Base-by-base conservation (phyloP, 208 protist genomes). In the Jaenimonas drosophilae region DNA sequence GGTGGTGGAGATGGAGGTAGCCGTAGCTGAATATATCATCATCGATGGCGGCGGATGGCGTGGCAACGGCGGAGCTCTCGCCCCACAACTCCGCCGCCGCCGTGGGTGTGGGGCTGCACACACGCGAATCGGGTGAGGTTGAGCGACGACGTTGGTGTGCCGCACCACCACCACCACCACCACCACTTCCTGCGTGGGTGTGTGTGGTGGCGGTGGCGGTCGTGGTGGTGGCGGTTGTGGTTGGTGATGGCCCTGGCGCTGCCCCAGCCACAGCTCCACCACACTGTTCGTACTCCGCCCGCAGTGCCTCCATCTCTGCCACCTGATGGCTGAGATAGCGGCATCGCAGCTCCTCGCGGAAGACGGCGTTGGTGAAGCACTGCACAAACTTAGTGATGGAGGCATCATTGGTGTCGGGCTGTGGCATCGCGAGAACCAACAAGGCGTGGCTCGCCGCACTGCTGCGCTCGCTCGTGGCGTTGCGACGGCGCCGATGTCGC, bases 391-490 rank as follows among this genome's bases (percentile, higher is more conserved):
- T 73, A 5, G 70, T 46, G 29, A 91, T 73, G 23, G 62, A 44
- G 20, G 68, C 61, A 36, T 74, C 51, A 32, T 83, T 73, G 2
- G 61, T 61, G 52, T 91, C 83, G 1, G 73, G 66, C 14, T 59
- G 68, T 49, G 49, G 56, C 72, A 88, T 81, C 26, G 83, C 83
- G 1, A 86, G 62, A 11, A 91, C 76, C n/a, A 91, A 59, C 37
- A 76, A 54, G 41, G 60, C 60, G 12, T 54, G 41, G 16, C 48
- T 42, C 19, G 54, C 50, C 27, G 49, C 47, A n/a, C n/a, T 19
- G 54, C 31, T 4, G 16, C 34, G 17, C 7, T 24, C 3, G 21
- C 1, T 6, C 38, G n/a, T 34, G 28, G 19, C 7, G 14, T 27
- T 7, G 24, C 34, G 9, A 14, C 30, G 9, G 30, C 30, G 30